Evolutionary conservation across 352 stramenopile genomes (phyloP), one percentile per base, ranked within the genome.

Genomic region (Phytophthora crassamura): DNA sequence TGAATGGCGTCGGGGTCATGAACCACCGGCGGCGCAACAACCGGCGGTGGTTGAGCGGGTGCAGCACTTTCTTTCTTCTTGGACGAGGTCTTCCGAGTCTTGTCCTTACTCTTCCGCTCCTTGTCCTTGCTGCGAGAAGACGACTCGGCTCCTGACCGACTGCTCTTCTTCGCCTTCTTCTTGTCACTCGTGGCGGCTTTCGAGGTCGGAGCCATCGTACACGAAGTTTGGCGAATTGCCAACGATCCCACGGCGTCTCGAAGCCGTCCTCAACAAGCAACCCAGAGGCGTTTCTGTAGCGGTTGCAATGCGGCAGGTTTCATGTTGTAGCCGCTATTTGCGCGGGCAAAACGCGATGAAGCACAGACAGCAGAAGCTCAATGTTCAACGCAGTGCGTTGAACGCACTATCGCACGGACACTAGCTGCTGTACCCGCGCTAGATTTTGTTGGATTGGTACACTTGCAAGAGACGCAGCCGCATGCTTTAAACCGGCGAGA

Each of bases 1-100:
- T 93, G 86, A 49, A 93, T 82, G 8, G 86, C 86, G 36, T 95
- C 84, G 0, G 84, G 74, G 41, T 93, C 78, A 8, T 75, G 51
- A 15, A 49, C n/a, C 6, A 55, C 1, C 2, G 55, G 22, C 4
- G 16, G 39, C 35, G 60, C 8, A 30, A 41, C 5, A 11, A 41
- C 15, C n/a, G 64, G 16, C 7, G 47, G 28, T 25, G 54, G 16
- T n/a, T 20, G 7, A 42, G 39, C 5, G 1, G 36, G 4, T 36
- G 38, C 35, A 8, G 32, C 33, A 43, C 32, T 5, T 22, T 69
- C 66, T 10, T 60, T 47, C 39, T 40, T 63, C 57, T 43, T 60
- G 40, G 43, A 47, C 7, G 56, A 69, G 12, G 34, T 42, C 28
- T 72, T 74, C 30, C 38, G 46, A 32, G 73, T 60, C 51, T 83